Evolutionary conservation across 1,284 basidiomycete genomes (phyloP).

Genomic region (Cutaneotrichosporon sp.): DNA sequence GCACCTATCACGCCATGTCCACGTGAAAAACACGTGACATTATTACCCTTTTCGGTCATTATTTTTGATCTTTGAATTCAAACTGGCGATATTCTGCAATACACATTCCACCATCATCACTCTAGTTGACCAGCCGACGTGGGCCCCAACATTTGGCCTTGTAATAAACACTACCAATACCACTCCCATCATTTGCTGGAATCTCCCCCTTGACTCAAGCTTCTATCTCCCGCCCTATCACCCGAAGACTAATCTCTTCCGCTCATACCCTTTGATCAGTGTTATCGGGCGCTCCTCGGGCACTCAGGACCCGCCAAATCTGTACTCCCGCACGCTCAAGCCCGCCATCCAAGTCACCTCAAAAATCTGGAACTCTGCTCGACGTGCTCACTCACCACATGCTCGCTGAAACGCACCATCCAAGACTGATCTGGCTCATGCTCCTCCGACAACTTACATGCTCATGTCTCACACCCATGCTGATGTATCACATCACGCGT

Average conservation of each 20-base stretch:
- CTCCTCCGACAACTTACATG: background rate
- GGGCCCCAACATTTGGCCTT: too few species aligned
- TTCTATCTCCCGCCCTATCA: background rate
- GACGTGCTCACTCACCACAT: constrained; percentile 6
- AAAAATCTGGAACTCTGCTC: background rate
- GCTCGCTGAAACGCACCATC: background rate
- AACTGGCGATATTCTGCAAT: background rate
- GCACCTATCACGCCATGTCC: constrained; percentile 9
- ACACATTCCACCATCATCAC: background rate
- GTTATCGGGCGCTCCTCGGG: background rate
- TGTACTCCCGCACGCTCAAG: background rate
- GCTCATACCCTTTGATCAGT: background rate
- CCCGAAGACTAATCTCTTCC: background rate
- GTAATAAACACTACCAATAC: background rate
- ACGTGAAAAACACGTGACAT: constrained; percentile 3
- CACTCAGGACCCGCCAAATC: background rate
- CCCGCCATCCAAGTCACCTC: background rate
- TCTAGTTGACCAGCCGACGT: too few species aligned
- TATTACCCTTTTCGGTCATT: background rate
- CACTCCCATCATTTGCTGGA: background rate
- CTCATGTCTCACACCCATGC: background rate
- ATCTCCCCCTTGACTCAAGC: background rate
- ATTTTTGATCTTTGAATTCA: background rate
- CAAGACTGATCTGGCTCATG: background rate
- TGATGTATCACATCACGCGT: too few species aligned